A percentile compares a stretch with the other conserved stretches of the same genome.
Evolutionary conservation across 768 basidiomycete species (phyloP).

Genomic region (Mycena vitilis): DNA sequence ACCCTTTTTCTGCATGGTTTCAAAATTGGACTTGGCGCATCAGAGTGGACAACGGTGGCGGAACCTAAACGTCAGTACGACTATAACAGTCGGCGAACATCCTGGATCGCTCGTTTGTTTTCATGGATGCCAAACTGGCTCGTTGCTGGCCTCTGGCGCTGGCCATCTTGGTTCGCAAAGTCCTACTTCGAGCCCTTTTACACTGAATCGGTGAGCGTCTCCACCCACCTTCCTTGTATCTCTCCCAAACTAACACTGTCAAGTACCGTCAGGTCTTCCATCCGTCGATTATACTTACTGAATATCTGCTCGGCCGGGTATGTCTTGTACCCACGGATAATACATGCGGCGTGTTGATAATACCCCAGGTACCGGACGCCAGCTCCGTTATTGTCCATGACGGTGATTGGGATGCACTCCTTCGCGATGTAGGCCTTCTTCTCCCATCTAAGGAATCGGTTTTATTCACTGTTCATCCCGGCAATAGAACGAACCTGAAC

Average conservation of each 20-base stretch:
- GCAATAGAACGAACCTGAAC: neutral
- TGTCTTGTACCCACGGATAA: neutral
- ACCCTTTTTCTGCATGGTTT: neutral
- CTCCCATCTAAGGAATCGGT: neutral
- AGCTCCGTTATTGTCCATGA: neutral
- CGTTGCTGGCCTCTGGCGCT: neutral
- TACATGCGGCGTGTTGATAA: neutral
- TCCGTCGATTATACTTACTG: neutral
- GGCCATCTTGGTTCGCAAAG: slow-evolving; percentile 1
- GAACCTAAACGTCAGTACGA: neutral
- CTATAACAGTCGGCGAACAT: neutral
- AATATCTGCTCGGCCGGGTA: slow-evolving; percentile 1
- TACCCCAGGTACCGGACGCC: neutral
- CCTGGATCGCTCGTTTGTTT: neutral
- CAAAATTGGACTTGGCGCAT: neutral
- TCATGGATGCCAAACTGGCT: neutral
- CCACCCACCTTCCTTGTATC: neutral
- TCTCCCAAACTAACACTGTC: too few species aligned
- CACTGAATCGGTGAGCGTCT: neutral
- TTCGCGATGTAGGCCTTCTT: neutral
- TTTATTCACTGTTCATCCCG: neutral
- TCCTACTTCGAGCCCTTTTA: neutral
- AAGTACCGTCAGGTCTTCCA: neutral
- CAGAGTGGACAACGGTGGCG: neutral
- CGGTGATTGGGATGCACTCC: neutral